phyloP scores from a whole-genome alignment of 768 basidiomycete species.

The Lentinula edodes region DNA sequence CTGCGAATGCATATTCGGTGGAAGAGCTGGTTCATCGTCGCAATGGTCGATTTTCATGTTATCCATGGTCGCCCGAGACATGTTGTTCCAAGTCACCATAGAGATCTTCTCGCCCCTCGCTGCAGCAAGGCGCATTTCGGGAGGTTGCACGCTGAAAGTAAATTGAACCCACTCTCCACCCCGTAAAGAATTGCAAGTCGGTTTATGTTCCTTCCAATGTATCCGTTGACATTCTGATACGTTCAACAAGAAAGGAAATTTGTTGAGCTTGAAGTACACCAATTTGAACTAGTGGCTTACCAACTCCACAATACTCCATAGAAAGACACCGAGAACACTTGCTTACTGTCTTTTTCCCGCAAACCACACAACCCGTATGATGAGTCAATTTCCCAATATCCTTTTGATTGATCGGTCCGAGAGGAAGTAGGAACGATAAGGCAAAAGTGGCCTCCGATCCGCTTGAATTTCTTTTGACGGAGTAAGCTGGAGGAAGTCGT shows the following conservation, averaged over 20 bases:
- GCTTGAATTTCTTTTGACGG: neutral
- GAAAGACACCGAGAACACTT: constrained; percentile 10
- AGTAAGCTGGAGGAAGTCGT: constrained; percentile 5
- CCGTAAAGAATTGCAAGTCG: constrained; percentile 18
- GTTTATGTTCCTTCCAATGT: constrained; percentile 24
- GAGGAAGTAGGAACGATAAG: constrained; percentile 9
- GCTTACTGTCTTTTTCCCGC: constrained; percentile 9
- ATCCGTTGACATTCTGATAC: constrained; percentile 19
- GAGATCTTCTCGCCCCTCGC: neutral
- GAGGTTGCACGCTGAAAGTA: neutral
- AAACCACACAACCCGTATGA: constrained; percentile 9
- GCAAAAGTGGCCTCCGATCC: constrained; percentile 2
- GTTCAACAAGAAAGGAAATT: neutral
- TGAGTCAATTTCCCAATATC: constrained; percentile 7
- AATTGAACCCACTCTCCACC: constrained; percentile 5
- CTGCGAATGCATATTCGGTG: constrained; percentile 20
- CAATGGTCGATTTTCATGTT: neutral
- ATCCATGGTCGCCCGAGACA: neutral
- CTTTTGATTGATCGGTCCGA: neutral
- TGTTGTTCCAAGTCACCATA: neutral
- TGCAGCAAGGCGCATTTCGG: neutral
- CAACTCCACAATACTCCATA: constrained; percentile 9
- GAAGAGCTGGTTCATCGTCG: neutral
- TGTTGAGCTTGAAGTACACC: neutral
- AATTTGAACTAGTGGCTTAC: neutral